phyloP scores from a whole-genome alignment of 163 green algal species.

The Volvox carteri region DNA sequence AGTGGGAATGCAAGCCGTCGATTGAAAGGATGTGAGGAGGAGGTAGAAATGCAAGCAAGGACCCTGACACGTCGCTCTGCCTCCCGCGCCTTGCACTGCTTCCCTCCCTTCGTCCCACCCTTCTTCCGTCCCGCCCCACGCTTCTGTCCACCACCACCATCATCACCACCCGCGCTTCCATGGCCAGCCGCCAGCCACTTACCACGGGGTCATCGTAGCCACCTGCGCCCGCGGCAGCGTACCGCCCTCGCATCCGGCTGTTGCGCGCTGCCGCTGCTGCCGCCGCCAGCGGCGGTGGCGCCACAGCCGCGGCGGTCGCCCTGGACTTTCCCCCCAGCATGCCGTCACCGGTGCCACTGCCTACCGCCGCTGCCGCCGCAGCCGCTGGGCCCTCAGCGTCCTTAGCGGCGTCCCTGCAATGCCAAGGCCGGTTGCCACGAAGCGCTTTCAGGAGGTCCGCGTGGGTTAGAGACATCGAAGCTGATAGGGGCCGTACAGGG shows the following conservation, averaged over 20 bases:
- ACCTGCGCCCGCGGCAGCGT: neutral
- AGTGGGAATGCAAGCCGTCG: too few relatives aligned
- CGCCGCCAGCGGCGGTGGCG: neutral
- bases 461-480: neutral
- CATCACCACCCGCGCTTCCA: too few relatives aligned
- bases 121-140: too few relatives aligned
- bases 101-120: too few relatives aligned
- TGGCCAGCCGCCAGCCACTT: too few relatives aligned
- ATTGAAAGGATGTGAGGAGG: too few relatives aligned
- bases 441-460: neutral
- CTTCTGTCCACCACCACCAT: too few relatives aligned
- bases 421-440: neutral
- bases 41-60: too few relatives aligned
- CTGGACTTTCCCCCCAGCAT: neutral
- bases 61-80: too few relatives aligned
- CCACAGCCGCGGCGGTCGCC: too few relatives aligned
- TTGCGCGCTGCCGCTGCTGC: constrained; percentile 32
- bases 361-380: neutral
- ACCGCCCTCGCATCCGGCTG: neutral
- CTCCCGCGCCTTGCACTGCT: too few relatives aligned
- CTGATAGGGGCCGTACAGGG: neutral
- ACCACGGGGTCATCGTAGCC: constrained; percentile 19
- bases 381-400: neutral
- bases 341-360: too few relatives aligned
- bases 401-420: neutral